A percentile compares a stretch with the other conserved stretches of the same genome.
These are phyloP conservation scores for Hypericum androsaemum DNA, from an alignment of 345 rosid genomes.

Conservation along the genomic window DNA sequence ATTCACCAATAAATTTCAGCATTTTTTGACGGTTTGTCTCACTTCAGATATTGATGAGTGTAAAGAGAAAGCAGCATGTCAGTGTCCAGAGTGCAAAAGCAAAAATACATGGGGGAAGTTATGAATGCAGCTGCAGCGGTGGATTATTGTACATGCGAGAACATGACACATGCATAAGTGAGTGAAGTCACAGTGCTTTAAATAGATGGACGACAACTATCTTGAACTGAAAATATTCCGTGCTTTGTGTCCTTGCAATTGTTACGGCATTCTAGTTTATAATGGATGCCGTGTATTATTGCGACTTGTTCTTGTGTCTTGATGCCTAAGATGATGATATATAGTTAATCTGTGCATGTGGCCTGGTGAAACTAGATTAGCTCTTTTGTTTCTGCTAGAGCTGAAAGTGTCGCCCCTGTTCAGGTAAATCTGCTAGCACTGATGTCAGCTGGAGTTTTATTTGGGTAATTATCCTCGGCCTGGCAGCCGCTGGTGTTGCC, in stretches of 20 bases:
- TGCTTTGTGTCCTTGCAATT: too few species aligned
- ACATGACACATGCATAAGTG: conserved; percentile 79
- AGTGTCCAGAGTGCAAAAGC: conserved; percentile 64
- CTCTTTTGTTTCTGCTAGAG: not conserved
- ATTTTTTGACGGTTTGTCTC: too few species aligned
- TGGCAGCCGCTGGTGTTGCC: conserved; percentile 51
- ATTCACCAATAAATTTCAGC: not conserved
- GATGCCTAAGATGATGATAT: too few species aligned
- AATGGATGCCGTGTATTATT: not conserved
- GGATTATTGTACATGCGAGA: conserved; percentile 77
- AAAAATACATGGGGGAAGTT: conserved; percentile 93
- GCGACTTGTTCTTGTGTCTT: too few species aligned
- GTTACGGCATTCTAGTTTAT: too few species aligned
- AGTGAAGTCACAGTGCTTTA: conserved; percentile 10
- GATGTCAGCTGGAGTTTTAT: conserved; percentile 56
- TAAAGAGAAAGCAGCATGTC: conserved; percentile 68
- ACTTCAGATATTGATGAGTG: conserved; percentile 69
- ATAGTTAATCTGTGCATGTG: too few species aligned
- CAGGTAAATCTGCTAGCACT: conserved; percentile 45
- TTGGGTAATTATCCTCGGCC: conserved; percentile 58
- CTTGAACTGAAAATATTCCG: too few species aligned
- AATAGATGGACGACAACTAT: too few species aligned
- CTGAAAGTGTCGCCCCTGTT: not conserved
- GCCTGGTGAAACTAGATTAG: too few species aligned
- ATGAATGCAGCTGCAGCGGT: conserved; percentile 70